Conservation (phyloP, 352 stramenopile species). For the Phytopythium sindhum region DNA sequence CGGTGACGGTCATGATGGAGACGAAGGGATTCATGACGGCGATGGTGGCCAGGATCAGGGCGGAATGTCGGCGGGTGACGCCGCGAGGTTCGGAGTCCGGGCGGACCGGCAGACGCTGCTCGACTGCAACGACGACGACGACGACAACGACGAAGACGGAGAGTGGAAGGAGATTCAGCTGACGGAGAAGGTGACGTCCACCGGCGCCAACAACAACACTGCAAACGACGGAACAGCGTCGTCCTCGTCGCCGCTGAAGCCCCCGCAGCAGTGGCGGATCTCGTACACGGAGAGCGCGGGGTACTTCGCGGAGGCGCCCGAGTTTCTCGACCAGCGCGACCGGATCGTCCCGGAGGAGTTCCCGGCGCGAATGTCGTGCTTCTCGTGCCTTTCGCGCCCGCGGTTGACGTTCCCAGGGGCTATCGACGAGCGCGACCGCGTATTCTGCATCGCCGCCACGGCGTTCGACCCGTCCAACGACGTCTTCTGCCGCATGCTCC, state of each 20-base stretch:
- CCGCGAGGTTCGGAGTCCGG: neutral
- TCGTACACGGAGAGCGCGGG: slow-evolving; percentile 39
- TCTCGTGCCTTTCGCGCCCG: slow-evolving; percentile 56
- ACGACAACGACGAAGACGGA: slow-evolving; percentile 18
- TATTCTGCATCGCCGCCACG: slow-evolving; percentile 72
- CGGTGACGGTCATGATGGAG: slow-evolving; percentile 12
- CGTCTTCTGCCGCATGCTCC: slow-evolving; percentile 49
- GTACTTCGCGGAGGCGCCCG: slow-evolving; percentile 39
- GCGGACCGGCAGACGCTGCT: slow-evolving; percentile 2
- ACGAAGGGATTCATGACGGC: slow-evolving; percentile 10
- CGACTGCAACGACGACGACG: slow-evolving; percentile 10
- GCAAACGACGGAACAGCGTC: neutral
- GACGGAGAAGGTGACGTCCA: slow-evolving; percentile 11
- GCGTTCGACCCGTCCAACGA: slow-evolving; percentile 39
- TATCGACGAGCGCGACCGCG: slow-evolving; percentile 59
- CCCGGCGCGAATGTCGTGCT: slow-evolving; percentile 35
- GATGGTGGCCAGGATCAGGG: neutral
- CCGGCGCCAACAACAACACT: neutral
- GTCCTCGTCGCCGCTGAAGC: slow-evolving; percentile 7
- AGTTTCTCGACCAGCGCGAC: slow-evolving; percentile 38
- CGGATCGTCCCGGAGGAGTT: slow-evolving; percentile 60
- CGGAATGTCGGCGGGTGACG: slow-evolving; percentile 2
- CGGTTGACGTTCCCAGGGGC: slow-evolving; percentile 49
- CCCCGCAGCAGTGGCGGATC: slow-evolving; percentile 20
- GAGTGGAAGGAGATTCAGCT: slow-evolving; percentile 70